Evolutionary conservation across 768 basidiomycete genomes (phyloP).

Genomic region (Rhodotorula toruloides): DNA sequence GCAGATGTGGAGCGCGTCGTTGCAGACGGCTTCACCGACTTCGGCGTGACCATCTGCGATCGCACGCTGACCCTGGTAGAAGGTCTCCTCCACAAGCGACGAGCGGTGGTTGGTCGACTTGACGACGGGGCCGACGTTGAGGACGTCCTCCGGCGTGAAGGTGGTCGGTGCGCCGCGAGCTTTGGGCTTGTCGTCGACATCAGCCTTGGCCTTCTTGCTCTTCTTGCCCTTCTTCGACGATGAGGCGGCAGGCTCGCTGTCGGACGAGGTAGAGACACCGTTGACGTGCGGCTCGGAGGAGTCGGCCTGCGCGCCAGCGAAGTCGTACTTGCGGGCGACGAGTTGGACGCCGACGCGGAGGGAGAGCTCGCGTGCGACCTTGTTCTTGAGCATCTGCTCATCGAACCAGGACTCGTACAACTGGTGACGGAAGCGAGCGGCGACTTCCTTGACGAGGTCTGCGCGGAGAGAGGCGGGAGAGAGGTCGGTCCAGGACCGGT

Average conservation of each 20-base stretch:
- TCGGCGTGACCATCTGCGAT: slow-evolving; percentile 47
- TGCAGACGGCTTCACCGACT: slow-evolving; percentile 49
- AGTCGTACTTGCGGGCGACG: slow-evolving; percentile 47
- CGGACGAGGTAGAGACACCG: not conserved
- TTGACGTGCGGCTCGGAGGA: slow-evolving; percentile 11
- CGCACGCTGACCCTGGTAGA: slow-evolving; percentile 47
- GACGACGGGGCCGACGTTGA: slow-evolving; percentile 48
- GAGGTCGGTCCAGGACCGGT: slow-evolving; percentile 46
- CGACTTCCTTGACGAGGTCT: slow-evolving; percentile 45
- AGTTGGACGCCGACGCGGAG: slow-evolving; percentile 49
- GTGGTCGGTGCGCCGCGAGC: slow-evolving; percentile 38
- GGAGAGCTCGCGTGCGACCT: slow-evolving; percentile 50
- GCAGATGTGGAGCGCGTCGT: slow-evolving; percentile 49
- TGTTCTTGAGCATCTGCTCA: slow-evolving; percentile 43
- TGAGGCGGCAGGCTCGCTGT: not conserved
- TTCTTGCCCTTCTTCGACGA: slow-evolving; percentile 39
- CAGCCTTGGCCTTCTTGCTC: slow-evolving; percentile 42
- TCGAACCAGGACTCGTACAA: slow-evolving; percentile 44
- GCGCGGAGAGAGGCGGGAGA: slow-evolving; percentile 46
- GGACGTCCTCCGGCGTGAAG: slow-evolving; percentile 49
- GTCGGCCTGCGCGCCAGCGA: slow-evolving; percentile 32
- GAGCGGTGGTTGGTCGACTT: slow-evolving; percentile 47
- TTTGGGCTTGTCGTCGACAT: slow-evolving; percentile 15
- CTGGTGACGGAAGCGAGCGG: slow-evolving; percentile 47
- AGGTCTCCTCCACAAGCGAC: slow-evolving; percentile 48